Evolutionary conservation across 306 rosid species (phyloP), one percentile per base, ranked within the genome.

Genomic region (Astragalus glycyphyllos): DNA sequence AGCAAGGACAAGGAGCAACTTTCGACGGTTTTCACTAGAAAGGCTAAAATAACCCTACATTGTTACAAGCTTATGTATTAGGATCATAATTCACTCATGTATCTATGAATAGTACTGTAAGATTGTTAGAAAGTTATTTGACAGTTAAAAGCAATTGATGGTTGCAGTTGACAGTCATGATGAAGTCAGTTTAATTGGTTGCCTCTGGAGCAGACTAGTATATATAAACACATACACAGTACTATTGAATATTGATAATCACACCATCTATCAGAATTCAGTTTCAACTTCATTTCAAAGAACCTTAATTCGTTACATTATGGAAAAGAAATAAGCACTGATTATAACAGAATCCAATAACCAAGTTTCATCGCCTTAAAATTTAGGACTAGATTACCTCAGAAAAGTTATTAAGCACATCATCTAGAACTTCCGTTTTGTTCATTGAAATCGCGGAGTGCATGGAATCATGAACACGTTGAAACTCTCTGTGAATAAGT

Each of bases 31-130:
- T 69, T 87, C 96, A 63, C 3, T 13, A 7, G 85, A 80, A 64
- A 93, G 94, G 56, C 77, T 71, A 72, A 79, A 86, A 80, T 93
- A 93, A 47, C 96, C 97, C 98, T 93, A 78, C 75, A 82, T 69
- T 64, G 42, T 62, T 57, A 71, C 65, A 73, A 71, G 20, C 45
- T 65, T 6, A 61, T 3, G 11, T 11, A 5, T 62, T 17, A 62
- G 16, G 15, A 41, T 62, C 35, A 41, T 62, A 17, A 17, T 17
- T 4, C 48, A 60, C 13, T 16, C 16, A 62, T 16, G 40, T 9
- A 61, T 14, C 23, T 42, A 17, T 61, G 34, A 8, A 16, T 15
- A 20, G 23, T 20, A 11, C 34, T 4, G 3, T 40, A 15, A 16
- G 3, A 40, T 40, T 40, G 16, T 40, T 16, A 61, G 10, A 9